Evolutionary conservation across 176 grass and related monocot species (phyloP).

Genomic region (Ananas comosus): DNA sequence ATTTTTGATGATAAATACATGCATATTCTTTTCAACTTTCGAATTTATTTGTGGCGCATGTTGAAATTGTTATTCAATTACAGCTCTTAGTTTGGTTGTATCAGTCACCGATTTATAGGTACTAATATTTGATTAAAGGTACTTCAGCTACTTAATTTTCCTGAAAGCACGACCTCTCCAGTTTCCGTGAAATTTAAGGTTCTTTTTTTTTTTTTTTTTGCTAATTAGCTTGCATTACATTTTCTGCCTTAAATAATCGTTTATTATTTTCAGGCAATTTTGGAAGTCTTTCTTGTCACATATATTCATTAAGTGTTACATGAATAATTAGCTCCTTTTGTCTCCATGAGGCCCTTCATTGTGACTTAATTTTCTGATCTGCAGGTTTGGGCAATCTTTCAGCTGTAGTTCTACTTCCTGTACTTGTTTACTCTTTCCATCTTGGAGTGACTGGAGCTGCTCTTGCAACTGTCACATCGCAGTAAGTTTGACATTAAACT

Average conservation of each 20-base stretch:
- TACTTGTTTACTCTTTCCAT: conserved; percentile 31
- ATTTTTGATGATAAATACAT: no score
- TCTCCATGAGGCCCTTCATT: background rate
- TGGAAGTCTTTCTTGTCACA: background rate
- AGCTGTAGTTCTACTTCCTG: conserved; percentile 37
- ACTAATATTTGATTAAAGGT: background rate
- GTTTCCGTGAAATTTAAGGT: background rate
- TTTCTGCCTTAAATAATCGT: background rate
- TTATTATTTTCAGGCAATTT: conserved; percentile 1
- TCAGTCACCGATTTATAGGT: background rate
- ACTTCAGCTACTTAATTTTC: background rate
- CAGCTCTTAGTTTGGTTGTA: conserved; percentile 1
- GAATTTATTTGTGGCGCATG: background rate
- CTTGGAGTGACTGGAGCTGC: conserved; percentile 55
- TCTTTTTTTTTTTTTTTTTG: background rate
- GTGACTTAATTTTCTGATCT: conserved; percentile 7
- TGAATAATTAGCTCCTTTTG: background rate
- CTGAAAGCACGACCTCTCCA: background rate
- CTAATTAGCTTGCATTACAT: background rate
- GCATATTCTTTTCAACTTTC: background rate
- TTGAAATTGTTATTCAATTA: background rate
- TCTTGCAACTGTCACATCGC: conserved; percentile 50
- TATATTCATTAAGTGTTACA: background rate
- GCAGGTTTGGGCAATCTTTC: conserved; percentile 50
- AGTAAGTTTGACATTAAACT: conserved; percentile 30